Conservation (phyloP, 106 monocot species). For the Dioscorea dumetorum region DNA sequence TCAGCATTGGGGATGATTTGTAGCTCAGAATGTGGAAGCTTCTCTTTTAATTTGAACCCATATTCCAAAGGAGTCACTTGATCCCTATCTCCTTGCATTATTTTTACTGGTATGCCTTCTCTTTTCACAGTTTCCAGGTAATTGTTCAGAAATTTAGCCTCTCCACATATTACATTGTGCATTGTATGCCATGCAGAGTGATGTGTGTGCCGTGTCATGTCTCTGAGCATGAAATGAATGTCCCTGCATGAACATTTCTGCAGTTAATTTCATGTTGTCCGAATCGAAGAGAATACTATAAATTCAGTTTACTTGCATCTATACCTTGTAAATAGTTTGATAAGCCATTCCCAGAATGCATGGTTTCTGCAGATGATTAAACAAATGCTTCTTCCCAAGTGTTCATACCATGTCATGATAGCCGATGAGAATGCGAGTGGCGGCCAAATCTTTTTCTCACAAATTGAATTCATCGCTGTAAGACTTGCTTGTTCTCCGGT, state of each 20-base stretch:
- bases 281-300: too few relatives aligned
- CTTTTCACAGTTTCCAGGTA: constrained; percentile 37
- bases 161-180: constrained; percentile 89
- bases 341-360: constrained; percentile 53
- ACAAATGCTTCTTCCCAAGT: constrained; percentile 75
- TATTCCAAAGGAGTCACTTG: constrained; percentile 60
- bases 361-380: constrained; percentile 74
- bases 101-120: constrained; percentile 19
- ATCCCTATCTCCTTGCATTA: constrained; percentile 69
- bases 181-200: constrained; percentile 92
- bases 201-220: constrained; percentile 77
- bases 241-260: constrained; percentile 27
- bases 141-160: constrained; percentile 37
- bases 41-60: constrained; percentile 37
- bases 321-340: constrained; percentile 35
- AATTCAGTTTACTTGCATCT: constrained; percentile 8
- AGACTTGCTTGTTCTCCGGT: constrained; percentile 28
- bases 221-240: constrained; percentile 30
- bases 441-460: constrained; percentile 70
- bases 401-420: constrained; percentile 93
- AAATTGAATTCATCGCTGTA: constrained; percentile 42
- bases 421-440: constrained; percentile 51
- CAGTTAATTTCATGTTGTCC: too few relatives aligned
- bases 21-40: constrained; percentile 41
- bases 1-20: constrained; percentile 30